These are phyloP conservation scores for Cephalotrichum gorgonifer DNA, from an alignment of 2,329 filamentous ascomycete species.

Conservation along the genomic window DNA sequence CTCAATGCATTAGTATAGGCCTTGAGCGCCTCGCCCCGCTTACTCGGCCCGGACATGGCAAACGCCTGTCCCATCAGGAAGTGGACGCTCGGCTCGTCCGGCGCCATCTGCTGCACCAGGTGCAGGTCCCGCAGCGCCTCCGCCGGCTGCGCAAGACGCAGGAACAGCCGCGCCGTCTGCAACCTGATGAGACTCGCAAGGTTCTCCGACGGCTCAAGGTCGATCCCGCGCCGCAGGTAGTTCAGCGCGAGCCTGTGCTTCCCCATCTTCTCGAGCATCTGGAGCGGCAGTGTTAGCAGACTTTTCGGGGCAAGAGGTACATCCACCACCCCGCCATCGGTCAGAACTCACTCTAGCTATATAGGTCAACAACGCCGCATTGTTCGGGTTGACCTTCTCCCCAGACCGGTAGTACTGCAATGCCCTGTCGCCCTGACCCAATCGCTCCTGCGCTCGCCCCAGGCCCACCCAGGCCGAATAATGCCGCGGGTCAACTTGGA, in stretches of 20 bases:
- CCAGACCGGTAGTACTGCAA: constrained; percentile 10
- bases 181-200: constrained; percentile 5
- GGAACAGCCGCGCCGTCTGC: constrained; percentile 5
- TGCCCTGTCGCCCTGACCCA: constrained; percentile 9
- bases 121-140: constrained; percentile 6
- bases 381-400: constrained; percentile 11
- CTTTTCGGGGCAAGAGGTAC: not conserved
- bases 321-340: not conserved
- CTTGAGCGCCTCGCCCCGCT: constrained; percentile 4
- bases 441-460: constrained; percentile 10
- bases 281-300: constrained; percentile 1
- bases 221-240: constrained; percentile 5
- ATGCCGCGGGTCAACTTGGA: constrained; percentile 12
- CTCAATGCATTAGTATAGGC: constrained; percentile 4
- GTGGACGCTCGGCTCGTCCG: constrained; percentile 6
- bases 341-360: constrained; percentile 10
- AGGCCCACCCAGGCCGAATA: constrained; percentile 12
- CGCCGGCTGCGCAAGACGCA: constrained; percentile 5
- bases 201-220: constrained; percentile 5
- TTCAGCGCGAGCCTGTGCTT: constrained; percentile 5
- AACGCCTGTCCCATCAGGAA: constrained; percentile 7
- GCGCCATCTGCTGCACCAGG: constrained; percentile 5
- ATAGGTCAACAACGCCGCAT: constrained; percentile 11
- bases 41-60: constrained; percentile 3
- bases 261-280: constrained; percentile 8